Evolutionary conservation across 1,284 basidiomycete genomes (phyloP), one percentile per base, ranked within the genome.

Genomic region (Irpex rosettiformis): DNA sequence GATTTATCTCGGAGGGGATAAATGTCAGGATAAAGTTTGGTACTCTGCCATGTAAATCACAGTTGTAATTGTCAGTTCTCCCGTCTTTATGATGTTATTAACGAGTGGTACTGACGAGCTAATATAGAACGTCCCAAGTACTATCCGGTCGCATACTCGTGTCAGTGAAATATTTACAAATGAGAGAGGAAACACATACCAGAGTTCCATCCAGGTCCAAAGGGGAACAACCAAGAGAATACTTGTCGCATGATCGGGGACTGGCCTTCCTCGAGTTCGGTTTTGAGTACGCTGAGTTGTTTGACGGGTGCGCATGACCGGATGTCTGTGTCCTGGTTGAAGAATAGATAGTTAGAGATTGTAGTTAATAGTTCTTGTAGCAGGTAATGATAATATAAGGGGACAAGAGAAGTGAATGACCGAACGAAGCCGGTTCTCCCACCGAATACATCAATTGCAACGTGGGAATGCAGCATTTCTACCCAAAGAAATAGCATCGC

Each of bases 1-100:
- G 79, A 72, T 89, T 86, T 66, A 95, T 92, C 70, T 93, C 79
- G 51, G 90, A 88, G 24, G 93, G 93, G 62, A 95, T 94, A 69
- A 94, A 93, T 6, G 91, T 88, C 53, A 96, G 86, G 65, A 96
- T 93, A 67, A 95, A 91, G 76, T 96, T 96, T 55, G 93, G 93
- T 57, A 94, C 84, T 45, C 91, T 93, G 70, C 54, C 10, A 57
- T 54, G n/a, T n/a, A n/a, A n/a, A n/a, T n/a, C n/a, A n/a, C n/a
- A 10, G 33, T 37, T n/a, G 10, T 11, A 37, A 37, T n/a, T n/a
- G 10, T 37, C 11, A 37, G 33, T 37, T 11, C n/a, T 37, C 33
- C 11, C 10, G 1, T 4, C 33, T 4, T n/a, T n/a, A n/a, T n/a
- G n/a, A n/a, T n/a, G n/a, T 37, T 3, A 37, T 37, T 37, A n/a